A percentile compares a stretch with the other conserved stretches of the same genome.
phyloP scores from a whole-genome alignment of 768 basidiomycete species.

The Tylopilus subfusipes region DNA sequence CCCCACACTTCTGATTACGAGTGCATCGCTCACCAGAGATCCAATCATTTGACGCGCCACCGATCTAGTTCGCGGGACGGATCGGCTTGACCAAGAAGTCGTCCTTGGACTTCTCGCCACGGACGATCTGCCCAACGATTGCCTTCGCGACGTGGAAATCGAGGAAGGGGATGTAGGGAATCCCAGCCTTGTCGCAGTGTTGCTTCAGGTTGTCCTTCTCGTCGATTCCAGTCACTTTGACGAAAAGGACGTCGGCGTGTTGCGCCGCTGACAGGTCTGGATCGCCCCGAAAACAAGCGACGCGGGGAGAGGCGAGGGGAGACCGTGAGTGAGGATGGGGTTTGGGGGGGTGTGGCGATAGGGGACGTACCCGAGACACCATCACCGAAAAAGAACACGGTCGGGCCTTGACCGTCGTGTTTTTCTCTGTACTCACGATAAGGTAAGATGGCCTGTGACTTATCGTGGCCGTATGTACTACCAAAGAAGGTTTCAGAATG shows the following conservation, averaged over 20 bases:
- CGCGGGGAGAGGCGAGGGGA: neutral
- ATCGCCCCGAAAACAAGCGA: neutral
- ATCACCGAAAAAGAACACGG: slow-evolving; percentile 95
- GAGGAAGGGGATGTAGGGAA: slow-evolving; percentile 74
- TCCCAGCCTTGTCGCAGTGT: slow-evolving; percentile 76
- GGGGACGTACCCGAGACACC: slow-evolving; percentile 79
- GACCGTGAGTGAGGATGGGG: neutral
- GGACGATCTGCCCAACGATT: slow-evolving; percentile 65
- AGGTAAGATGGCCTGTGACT: slow-evolving; percentile 89
- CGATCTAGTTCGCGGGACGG: neutral
- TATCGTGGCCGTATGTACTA: slow-evolving; percentile 89
- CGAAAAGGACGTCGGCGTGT: slow-evolving; percentile 93
- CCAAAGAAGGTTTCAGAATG: neutral
- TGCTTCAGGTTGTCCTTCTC: slow-evolving; percentile 78
- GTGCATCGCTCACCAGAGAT: neutral
- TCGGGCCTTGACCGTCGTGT: slow-evolving; percentile 43
- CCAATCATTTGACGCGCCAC: neutral
- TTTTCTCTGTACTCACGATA: slow-evolving; percentile 52
- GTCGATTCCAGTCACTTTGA: slow-evolving; percentile 72
- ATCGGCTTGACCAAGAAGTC: slow-evolving; percentile 18
- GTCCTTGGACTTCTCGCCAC: slow-evolving; percentile 45
- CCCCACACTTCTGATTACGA: neutral
- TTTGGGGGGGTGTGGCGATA: neutral
- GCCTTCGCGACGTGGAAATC: slow-evolving; percentile 63
- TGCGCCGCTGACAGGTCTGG: slow-evolving; percentile 87